Conservation (phyloP, 306 rosid species). For the Castanea mollissima region DNA sequence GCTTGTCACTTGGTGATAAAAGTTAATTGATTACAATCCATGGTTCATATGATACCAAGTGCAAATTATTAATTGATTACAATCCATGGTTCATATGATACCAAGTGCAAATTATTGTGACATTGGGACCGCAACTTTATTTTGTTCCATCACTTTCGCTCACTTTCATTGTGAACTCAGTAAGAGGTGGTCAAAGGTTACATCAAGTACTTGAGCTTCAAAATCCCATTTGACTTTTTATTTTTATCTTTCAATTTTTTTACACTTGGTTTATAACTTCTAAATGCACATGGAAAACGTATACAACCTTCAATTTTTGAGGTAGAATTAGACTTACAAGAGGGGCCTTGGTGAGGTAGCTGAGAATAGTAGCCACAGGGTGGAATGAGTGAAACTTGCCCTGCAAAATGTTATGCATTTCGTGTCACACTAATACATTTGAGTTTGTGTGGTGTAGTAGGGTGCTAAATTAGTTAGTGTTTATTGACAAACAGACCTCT, state of each 20-base stretch:
- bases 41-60: background rate
- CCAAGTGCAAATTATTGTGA: background rate
- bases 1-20: too few species aligned
- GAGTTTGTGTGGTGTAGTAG: background rate
- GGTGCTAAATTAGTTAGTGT: conserved; percentile 1
- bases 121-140: background rate
- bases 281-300: background rate
- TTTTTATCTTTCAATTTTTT: background rate
- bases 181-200: background rate
- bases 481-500: conserved; percentile 46
- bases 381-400: conserved; percentile 94
- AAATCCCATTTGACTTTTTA: background rate
- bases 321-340: conserved; percentile 55
- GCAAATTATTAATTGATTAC: background rate
- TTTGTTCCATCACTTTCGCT: conserved; percentile 5
- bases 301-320: too few species aligned
- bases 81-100: background rate
- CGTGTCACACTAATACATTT: background rate
- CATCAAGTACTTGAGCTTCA: too few species aligned
- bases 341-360: conserved; percentile 97
- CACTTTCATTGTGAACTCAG: background rate
- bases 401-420: conserved; percentile 38
- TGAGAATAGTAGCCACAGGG: conserved; percentile 92
- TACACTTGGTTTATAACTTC: background rate
- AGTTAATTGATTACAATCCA: background rate